Evolutionary conservation across 2,329 filamentous ascomycete genomes (phyloP).

Genomic region (Fusarium phyllophilum): DNA sequence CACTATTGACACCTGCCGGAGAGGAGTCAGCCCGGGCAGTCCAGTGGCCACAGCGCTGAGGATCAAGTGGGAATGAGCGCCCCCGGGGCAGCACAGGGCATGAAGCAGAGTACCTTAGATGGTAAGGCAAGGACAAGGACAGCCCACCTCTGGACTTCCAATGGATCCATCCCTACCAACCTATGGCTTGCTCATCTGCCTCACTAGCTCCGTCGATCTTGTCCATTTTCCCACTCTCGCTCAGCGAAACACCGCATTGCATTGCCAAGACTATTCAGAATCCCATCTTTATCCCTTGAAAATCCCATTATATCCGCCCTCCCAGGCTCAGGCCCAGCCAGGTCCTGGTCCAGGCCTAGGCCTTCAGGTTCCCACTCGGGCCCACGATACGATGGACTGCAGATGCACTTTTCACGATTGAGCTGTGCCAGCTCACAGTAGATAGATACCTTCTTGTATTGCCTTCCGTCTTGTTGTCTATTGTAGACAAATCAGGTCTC

Average conservation of each 20-base stretch:
- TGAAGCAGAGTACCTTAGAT: not conserved
- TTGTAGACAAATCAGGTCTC: not conserved
- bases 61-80: slow-evolving; percentile 21
- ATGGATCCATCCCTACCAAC: slow-evolving; percentile 8
- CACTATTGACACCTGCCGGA: not conserved
- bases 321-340: not conserved
- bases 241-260: slow-evolving; percentile 9
- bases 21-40: not conserved
- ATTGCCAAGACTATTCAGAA: slow-evolving; percentile 20
- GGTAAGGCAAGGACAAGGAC: slow-evolving; percentile 11
- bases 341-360: not conserved
- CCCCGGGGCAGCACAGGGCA: not conserved
- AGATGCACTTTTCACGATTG: not conserved
- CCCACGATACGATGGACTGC: not conserved
- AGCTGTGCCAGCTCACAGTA: not conserved
- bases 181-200: slow-evolving; percentile 11
- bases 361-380: slow-evolving; percentile 6
- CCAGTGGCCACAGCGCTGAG: not conserved
- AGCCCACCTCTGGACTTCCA: slow-evolving; percentile 5
- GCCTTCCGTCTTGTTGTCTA: not conserved
- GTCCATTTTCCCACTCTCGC: slow-evolving; percentile 15
- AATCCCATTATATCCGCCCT: slow-evolving; percentile 13
- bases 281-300: slow-evolving; percentile 28
- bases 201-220: slow-evolving; percentile 31
- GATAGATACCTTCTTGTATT: not conserved